Conservation (phyloP, 768 basidiomycete species). For the Boletus rufocinnamomeus region DNA sequence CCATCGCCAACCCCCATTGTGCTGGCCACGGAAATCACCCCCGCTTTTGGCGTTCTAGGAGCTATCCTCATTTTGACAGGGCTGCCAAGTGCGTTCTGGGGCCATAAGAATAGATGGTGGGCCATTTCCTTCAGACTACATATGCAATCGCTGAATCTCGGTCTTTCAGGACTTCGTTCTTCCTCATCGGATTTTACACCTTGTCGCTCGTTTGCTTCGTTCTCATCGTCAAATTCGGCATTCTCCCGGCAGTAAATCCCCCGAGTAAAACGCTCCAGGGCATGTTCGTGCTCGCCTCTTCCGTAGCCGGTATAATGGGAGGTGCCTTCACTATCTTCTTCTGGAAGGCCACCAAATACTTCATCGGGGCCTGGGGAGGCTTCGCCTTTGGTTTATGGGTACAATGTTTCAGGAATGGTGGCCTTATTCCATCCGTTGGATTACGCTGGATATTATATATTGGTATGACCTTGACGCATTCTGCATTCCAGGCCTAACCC, state of each 20-base stretch:
- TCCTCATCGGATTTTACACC: slow-evolving; percentile 90
- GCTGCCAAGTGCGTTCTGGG: slow-evolving; percentile 85
- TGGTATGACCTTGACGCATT: slow-evolving; percentile 45
- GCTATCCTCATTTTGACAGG: slow-evolving; percentile 88
- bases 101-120: slow-evolving; percentile 94
- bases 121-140: slow-evolving; percentile 23
- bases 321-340: slow-evolving; percentile 90
- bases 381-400: slow-evolving; percentile 87
- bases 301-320: slow-evolving; percentile 80
- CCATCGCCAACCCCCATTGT: slow-evolving; percentile 37
- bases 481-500: slow-evolving; percentile 20
- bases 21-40: slow-evolving; percentile 71
- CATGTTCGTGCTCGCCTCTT: slow-evolving; percentile 82
- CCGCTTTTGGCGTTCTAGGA: slow-evolving; percentile 88
- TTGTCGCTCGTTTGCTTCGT: slow-evolving; percentile 83
- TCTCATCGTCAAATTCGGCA: slow-evolving; percentile 86
- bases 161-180: slow-evolving; percentile 80
- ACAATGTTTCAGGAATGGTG: slow-evolving; percentile 81
- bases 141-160: slow-evolving; percentile 9
- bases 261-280: slow-evolving; percentile 80
- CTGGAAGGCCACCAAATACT: slow-evolving; percentile 86
- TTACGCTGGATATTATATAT: slow-evolving; percentile 90
- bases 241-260: slow-evolving; percentile 80
- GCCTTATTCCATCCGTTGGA: slow-evolving; percentile 74
- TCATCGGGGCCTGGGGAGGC: slow-evolving; percentile 62